phyloP scores from a whole-genome alignment of 2,329 filamentous ascomycete species.

The Xylariaceae sp. region DNA sequence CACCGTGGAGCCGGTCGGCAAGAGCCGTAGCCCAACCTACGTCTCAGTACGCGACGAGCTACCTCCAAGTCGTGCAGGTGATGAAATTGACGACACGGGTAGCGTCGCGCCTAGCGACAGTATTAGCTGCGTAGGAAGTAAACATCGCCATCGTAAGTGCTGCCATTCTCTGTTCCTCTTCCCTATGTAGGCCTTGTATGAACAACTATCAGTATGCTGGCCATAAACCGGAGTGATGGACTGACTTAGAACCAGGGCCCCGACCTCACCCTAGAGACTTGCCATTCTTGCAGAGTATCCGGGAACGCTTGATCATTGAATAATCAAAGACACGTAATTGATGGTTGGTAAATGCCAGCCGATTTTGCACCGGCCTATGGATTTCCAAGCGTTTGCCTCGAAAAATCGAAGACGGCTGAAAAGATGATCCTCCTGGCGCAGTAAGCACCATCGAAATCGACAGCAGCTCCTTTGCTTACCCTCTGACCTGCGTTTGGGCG shows the following conservation, averaged over 20 bases:
- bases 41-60: slow-evolving; percentile 36
- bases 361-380: too few relatives aligned
- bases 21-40: slow-evolving; percentile 25
- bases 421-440: not conserved
- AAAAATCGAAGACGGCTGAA: too few relatives aligned
- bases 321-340: not conserved
- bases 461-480: not conserved
- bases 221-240: not conserved
- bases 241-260: not conserved
- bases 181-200: not conserved
- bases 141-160: not conserved
- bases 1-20: slow-evolving; percentile 2
- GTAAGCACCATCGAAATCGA: slow-evolving; percentile 1
- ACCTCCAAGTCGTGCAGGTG: slow-evolving; percentile 37
- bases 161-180: not conserved
- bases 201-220: too few relatives aligned
- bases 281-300: slow-evolving; percentile 11
- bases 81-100: slow-evolving; percentile 43
- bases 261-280: slow-evolving; percentile 15
- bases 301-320: slow-evolving; percentile 13
- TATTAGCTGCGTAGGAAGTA: slow-evolving; percentile 56
- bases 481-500: not conserved
- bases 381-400: too few relatives aligned
- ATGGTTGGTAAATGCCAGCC: too few relatives aligned
- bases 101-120: slow-evolving; percentile 61